Evolutionary conservation across 1,139 yeast species (phyloP).

Genomic region (Scheffersomyces quercinus): DNA sequence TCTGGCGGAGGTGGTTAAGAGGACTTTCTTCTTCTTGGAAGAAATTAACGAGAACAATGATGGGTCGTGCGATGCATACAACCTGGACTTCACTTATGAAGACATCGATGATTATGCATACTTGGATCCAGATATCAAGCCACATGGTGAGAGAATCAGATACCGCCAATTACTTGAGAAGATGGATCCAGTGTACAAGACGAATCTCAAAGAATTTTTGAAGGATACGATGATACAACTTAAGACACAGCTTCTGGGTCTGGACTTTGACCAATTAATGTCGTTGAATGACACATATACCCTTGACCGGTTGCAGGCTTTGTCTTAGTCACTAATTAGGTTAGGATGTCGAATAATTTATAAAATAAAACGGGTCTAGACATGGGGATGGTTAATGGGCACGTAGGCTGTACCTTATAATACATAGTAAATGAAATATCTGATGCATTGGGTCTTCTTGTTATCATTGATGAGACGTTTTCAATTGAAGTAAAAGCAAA

Average conservation of each 20-base stretch:
- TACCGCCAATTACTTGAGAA: conserved; percentile 46
- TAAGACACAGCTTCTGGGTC: conserved; percentile 19
- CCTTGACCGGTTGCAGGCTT: conserved; percentile 28
- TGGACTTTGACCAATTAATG: conserved; percentile 29
- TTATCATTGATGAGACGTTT: too few species aligned
- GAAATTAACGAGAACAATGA: conserved; percentile 64
- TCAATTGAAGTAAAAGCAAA: too few species aligned
- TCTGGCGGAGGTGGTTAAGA: conserved; percentile 44
- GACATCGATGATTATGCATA: conserved; percentile 51
- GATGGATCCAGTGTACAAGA: conserved; percentile 60
- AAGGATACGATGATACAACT: conserved; percentile 20
- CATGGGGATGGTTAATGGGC: too few species aligned
- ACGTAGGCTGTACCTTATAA: too few species aligned
- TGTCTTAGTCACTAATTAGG: neutral
- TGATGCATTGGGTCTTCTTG: too few species aligned
- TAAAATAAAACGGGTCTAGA: too few species aligned
- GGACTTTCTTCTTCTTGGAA: conserved; percentile 65
- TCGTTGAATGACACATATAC: conserved; percentile 33
- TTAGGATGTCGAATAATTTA: too few species aligned
- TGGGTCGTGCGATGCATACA: conserved; percentile 67
- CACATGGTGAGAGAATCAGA: conserved; percentile 60
- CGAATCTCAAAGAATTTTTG: conserved; percentile 38
- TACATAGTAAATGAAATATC: too few species aligned
- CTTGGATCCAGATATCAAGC: conserved; percentile 46
- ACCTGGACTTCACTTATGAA: conserved; percentile 55